Base-by-base conservation (phyloP, 208 protist species). In the Trypanosomatidae sp. region DNA sequence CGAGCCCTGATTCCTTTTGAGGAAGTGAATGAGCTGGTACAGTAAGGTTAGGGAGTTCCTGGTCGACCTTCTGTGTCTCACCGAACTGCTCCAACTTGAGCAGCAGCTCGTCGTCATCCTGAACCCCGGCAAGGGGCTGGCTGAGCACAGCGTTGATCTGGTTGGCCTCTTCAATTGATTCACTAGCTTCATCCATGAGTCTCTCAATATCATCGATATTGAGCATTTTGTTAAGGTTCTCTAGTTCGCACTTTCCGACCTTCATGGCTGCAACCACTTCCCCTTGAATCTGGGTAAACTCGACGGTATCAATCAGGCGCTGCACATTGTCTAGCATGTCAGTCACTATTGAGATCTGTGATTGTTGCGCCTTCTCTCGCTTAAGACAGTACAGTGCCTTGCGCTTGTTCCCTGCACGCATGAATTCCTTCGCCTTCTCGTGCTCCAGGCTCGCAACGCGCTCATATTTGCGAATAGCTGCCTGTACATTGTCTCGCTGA, bases 321-420 rank as follows among this genome's bases (percentile, higher is more conserved):
- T 96, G 83, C 6, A 96, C 82, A 77, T 93, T 96, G 69, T 94
- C 88, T 15, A 93, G 80, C 77, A 96, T 91, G 64, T 80, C 83
- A 4, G 75, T 88, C 33, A 95, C 81, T 52, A 70, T 77, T 36
- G 73, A 71, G 52, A 96, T 85, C 62, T 93, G 90, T 13, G 79
- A 65, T 30, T 74, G 39, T 62, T 96, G 92, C 3, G 74, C 67
- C 66, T 87, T 81, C 73, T 93, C 82, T 13, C 88, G 78, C 56
- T 94, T 96, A 10, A 96, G 69, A 68, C 89, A 95, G 75, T 93
- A 94, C n/a, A 95, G 69, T 0, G 92, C 92, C 66, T 89, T 87
- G 43, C 83, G 60, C 69, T 86, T 88, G 73, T 95, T 89, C 6
- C 90, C 92, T n/a, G 66, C 71, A 39, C 71, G 80, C 66, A 95